phyloP scores from a whole-genome alignment of 1,284 basidiomycete genomes.

The Trametes sp. region DNA sequence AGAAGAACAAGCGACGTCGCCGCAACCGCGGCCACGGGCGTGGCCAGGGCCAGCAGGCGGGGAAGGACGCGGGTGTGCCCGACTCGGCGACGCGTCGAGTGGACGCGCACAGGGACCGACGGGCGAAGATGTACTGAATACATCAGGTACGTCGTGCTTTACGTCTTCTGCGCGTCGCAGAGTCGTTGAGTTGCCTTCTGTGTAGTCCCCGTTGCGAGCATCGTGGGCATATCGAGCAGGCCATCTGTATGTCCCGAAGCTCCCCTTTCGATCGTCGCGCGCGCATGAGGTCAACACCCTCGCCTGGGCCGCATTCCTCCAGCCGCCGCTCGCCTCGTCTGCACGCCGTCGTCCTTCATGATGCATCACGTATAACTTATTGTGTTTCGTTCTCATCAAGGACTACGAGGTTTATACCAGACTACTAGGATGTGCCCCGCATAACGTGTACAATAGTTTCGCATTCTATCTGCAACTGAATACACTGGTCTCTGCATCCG shows the following conservation, averaged over 20 bases:
- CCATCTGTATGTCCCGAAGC: conserved; percentile 4
- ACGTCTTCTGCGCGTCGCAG: neutral
- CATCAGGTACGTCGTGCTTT: conserved; percentile 8
- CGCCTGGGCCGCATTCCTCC: too few relatives aligned
- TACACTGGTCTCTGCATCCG: neutral
- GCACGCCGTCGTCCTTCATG: neutral
- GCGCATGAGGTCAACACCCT: too few relatives aligned
- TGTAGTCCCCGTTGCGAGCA: neutral
- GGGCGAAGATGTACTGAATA: conserved; percentile 11
- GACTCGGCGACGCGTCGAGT: conserved; percentile 3
- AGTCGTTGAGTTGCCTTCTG: neutral
- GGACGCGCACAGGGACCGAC: conserved; percentile 3
- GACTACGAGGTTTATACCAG: neutral
- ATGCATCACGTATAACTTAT: neutral
- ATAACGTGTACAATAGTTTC: neutral
- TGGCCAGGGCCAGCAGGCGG: conserved; percentile 8
- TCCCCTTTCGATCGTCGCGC: conserved; percentile 10
- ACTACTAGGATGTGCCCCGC: neutral
- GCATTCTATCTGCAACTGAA: neutral
- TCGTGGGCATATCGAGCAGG: conserved; percentile 12
- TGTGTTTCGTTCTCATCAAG: neutral
- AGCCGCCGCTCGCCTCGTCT: too few relatives aligned
- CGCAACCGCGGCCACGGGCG: conserved; percentile 13
- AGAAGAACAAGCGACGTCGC: conserved; percentile 8
- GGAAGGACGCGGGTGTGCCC: conserved; percentile 1